Conservation (phyloP, 192 early-diverging fungal species). For the Umbelopsis sp. region DNA sequence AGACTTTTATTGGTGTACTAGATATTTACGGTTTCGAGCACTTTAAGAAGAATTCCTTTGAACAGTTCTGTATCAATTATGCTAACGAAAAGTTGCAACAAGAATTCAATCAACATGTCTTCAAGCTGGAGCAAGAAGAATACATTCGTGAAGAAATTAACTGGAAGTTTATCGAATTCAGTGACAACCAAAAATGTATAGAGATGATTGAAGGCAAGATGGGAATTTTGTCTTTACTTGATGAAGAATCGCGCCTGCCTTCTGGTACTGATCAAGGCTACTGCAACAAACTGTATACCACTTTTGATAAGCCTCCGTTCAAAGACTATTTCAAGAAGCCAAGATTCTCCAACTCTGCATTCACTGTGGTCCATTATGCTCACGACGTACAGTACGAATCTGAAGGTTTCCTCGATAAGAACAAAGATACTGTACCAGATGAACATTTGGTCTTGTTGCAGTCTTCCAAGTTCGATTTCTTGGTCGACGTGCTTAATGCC, state of each 20-base stretch:
- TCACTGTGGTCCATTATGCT: conserved; percentile 96
- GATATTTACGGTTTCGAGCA: conserved; percentile 99
- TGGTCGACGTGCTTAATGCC: conserved; percentile 77
- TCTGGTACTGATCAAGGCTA: conserved; percentile 85
- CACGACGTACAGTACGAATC: conserved; percentile 92
- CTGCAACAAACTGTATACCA: conserved; percentile 88
- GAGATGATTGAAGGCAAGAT: conserved; percentile 96
- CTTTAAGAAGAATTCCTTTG: conserved; percentile 99
- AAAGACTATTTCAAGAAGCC: conserved; percentile 89
- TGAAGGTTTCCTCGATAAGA: conserved; percentile 97
- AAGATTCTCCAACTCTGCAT: conserved; percentile 82
- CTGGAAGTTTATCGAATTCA: conserved; percentile 99
- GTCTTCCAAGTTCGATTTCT: conserved; percentile 75
- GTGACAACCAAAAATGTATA: conserved; percentile 98
- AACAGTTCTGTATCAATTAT: conserved; percentile 99
- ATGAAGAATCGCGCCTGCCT: conserved; percentile 85
- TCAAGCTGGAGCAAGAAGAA: conserved; percentile 99
- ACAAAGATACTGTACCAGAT: conserved; percentile 96
- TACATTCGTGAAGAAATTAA: conserved; percentile 95
- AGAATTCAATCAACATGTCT: conserved; percentile 97
- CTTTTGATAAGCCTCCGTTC: conserved; percentile 68
- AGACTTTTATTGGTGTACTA: conserved; percentile 93
- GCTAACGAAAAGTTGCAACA: conserved; percentile 99
- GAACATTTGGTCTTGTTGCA: conserved; percentile 84
- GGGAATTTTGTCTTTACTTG: conserved; percentile 93